Percentiles rank a stretch among this genome's conserved stretches.
Evolutionary conservation across 257 asterid genomes (phyloP).

Genomic region (Solanum boliviense): DNA sequence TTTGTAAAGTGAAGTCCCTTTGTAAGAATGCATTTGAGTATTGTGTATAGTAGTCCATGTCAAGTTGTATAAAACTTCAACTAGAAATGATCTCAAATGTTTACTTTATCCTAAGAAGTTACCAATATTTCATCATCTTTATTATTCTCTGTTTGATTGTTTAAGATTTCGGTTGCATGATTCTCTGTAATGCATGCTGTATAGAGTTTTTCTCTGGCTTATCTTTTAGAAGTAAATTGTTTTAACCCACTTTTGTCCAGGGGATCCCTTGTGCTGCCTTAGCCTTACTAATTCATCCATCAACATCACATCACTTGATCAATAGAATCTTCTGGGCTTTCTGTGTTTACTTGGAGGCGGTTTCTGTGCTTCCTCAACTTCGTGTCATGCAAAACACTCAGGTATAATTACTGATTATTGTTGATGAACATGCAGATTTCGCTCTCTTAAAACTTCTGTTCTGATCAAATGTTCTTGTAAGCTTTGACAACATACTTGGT

Average conservation of each 20-base stretch:
- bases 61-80: not conserved
- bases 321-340: constrained; percentile 39
- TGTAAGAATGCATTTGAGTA: not conserved
- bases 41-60: not conserved
- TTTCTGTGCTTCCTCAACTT: constrained; percentile 40
- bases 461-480: not conserved
- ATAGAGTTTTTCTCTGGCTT: not conserved
- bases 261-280: constrained; percentile 33
- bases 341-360: constrained; percentile 41
- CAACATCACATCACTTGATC: constrained; percentile 32
- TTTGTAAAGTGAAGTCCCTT: not conserved
- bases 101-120: not conserved
- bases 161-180: not conserved
- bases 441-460: not conserved
- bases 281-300: constrained; percentile 33
- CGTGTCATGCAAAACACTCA: constrained; percentile 42
- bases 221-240: not conserved
- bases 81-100: not conserved
- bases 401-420: constrained; percentile 16
- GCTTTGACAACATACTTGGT: not conserved
- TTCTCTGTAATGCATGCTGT: not conserved
- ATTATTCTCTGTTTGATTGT: not conserved
- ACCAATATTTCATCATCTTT: not conserved
- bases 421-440: not conserved
- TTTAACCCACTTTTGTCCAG: constrained; percentile 14